phyloP scores from a whole-genome alignment of 1,284 basidiomycete species.

The Malassezia japonica region DNA sequence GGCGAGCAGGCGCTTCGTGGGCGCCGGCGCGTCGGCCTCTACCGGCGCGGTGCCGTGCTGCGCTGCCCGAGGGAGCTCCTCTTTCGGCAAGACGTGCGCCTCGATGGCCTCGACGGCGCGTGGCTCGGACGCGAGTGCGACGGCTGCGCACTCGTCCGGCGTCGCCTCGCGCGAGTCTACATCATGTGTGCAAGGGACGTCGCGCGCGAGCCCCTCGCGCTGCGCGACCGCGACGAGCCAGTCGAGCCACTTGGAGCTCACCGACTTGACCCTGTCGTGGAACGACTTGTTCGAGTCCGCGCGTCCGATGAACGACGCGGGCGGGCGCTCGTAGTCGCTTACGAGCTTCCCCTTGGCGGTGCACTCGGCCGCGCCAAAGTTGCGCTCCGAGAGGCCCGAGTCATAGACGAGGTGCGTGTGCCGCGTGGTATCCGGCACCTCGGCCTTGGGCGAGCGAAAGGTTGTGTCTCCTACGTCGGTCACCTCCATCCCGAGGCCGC shows the following conservation, averaged over 20 bases:
- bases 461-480: neutral
- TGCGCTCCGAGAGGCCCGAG: constrained; percentile 8
- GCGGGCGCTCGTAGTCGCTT: neutral
- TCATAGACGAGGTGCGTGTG: constrained; percentile 4
- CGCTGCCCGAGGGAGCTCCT: too few species aligned
- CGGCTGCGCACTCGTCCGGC: too few species aligned
- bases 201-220: neutral
- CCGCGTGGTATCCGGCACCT: neutral
- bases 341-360: constrained; percentile 2
- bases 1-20: neutral
- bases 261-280: neutral
- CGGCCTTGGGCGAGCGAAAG: neutral
- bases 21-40: too few species aligned
- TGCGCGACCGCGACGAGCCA: constrained; percentile 3
- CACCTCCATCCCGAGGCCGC: neutral
- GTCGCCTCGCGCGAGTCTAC: neutral
- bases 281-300: constrained; percentile 8
- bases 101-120: too few species aligned
- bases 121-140: too few species aligned
- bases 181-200: too few species aligned
- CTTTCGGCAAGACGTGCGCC: neutral
- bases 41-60: too few species aligned
- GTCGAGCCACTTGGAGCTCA: constrained; percentile 12
- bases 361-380: constrained; percentile 12
- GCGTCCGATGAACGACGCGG: neutral